These are phyloP conservation scores for Botrytis fragariae DNA, from an alignment of 2,329 filamentous ascomycete genomes.

Conservation along the genomic window DNA sequence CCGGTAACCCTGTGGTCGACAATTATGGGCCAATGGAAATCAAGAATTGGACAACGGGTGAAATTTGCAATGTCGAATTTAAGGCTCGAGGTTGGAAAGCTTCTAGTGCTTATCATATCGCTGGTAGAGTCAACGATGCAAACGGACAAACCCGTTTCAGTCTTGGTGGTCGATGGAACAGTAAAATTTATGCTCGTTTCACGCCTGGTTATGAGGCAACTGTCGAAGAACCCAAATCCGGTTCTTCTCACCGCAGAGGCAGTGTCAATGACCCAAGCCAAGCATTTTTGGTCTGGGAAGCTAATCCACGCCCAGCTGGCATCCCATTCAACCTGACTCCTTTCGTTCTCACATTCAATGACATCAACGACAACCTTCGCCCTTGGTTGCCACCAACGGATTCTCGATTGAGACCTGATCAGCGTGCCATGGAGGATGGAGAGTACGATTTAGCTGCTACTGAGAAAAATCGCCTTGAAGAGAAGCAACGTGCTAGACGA, in stretches of 20 bases:
- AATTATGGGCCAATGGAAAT: constrained; percentile 97
- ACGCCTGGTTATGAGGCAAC: constrained; percentile 85
- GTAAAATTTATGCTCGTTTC: constrained; percentile 89
- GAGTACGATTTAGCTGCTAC: constrained; percentile 88
- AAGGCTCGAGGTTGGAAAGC: constrained; percentile 96
- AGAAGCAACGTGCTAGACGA: constrained; percentile 79
- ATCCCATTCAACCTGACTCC: constrained; percentile 98
- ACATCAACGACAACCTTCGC: constrained; percentile 76
- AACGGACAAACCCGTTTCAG: constrained; percentile 81
- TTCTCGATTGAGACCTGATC: constrained; percentile 87
- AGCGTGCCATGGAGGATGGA: constrained; percentile 98
- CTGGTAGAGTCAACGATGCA: constrained; percentile 78
- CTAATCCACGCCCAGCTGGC: constrained; percentile 72
- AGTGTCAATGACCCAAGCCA: constrained; percentile 64
- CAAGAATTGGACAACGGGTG: constrained; percentile 95
- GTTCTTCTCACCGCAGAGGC: constrained; percentile 44
- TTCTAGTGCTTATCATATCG: constrained; percentile 82
- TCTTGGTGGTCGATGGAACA: constrained; percentile 94
- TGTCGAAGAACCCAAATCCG: constrained; percentile 54
- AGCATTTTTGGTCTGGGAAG: constrained; percentile 92
- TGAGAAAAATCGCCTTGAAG: constrained; percentile 93
- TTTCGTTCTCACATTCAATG: constrained; percentile 92
- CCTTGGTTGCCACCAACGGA: constrained; percentile 86
- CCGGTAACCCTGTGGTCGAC: constrained; percentile 92
- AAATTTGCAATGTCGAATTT: constrained; percentile 86